Evolutionary conservation across 2,329 filamentous ascomycete species (phyloP), one percentile per base, ranked within the genome.

Genomic region (Fusarium sp.): DNA sequence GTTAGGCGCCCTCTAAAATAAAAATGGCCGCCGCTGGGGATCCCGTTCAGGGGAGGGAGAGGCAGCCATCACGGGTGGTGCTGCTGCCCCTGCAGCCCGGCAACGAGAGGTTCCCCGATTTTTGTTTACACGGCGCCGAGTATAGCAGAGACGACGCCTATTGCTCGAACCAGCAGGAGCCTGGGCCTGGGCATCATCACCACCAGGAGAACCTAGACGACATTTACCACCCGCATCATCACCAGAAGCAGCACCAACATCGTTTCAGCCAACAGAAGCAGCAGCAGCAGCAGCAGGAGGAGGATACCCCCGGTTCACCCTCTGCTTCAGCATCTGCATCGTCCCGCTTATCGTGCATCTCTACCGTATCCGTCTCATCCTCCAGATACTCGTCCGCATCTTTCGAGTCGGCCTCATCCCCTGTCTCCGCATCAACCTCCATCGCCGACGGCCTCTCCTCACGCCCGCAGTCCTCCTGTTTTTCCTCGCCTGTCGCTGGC

Each of bases 111-210:
- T 83, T 83, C 80, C 81, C 82, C 75, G 80, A 81, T 78, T 81
- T 83, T 82, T 85, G 84, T 85, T 85, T 85, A 85, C 82, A 81
- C 61, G 40, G 56, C 67, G 16, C 44, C 64, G 42, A 60, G 55
- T 62, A 66, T 61, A 71, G 67, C 64, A 62, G 55, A 44, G 60
- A 67, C 51, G 33, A 69, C 71, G 62, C 70, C 60, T 64, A 68
- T 60, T 62, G 56, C 51, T 62, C 46, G 56, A 58, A 40, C 53
- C 55, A 66, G 59, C 69, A 42, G 33, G 55, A 63, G 63, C 51
- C 42, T 35, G 44, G 22, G 44, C 10, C 46, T n/a, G 46, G 46
- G 24, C 27, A 53, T 53, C 49, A 53, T 53, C 60, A 62, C 20
- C 44, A 61, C 49, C 38, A 61, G 46, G 68, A 59, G 40, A 66